Conservation (phyloP, 2,329 filamentous ascomycete species). For the Aspergillus ibericus region DNA sequence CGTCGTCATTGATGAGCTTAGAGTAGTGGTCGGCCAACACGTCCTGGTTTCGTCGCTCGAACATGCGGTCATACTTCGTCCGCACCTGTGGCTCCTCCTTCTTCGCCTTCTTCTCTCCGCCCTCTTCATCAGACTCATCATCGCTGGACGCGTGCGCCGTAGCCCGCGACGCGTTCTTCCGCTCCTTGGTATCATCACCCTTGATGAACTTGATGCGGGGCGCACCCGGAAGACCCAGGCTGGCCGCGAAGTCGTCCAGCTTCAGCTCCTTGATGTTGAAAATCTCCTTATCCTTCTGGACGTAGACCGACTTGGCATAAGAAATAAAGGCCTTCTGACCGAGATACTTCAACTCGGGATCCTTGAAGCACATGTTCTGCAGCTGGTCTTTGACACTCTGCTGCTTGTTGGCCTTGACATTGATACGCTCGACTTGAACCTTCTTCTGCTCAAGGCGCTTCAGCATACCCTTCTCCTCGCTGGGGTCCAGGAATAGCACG, state of each 20-base stretch:
- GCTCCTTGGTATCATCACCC: slow-evolving; percentile 79
- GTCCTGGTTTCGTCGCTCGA: slow-evolving; percentile 93
- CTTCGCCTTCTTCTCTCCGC: slow-evolving; percentile 52
- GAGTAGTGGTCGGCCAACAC: slow-evolving; percentile 91
- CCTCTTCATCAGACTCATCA: slow-evolving; percentile 51
- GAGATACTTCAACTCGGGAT: slow-evolving; percentile 88
- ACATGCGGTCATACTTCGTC: slow-evolving; percentile 98
- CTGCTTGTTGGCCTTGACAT: slow-evolving; percentile 86
- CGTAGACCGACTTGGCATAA: slow-evolving; percentile 78
- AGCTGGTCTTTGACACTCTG: slow-evolving; percentile 79
- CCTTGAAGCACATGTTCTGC: slow-evolving; percentile 94
- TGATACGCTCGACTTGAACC: slow-evolving; percentile 82
- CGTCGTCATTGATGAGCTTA: slow-evolving; percentile 71
- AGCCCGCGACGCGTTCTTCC: slow-evolving; percentile 80
- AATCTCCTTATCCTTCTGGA: slow-evolving; percentile 88
- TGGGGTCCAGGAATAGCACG: slow-evolving; percentile 87
- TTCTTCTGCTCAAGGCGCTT: slow-evolving; percentile 83
- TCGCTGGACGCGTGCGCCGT: slow-evolving; percentile 62
- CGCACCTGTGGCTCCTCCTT: slow-evolving; percentile 65
- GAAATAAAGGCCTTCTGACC: slow-evolving; percentile 95
- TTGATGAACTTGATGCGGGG: slow-evolving; percentile 93
- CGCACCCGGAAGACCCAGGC: slow-evolving; percentile 83
- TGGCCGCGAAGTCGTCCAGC: slow-evolving; percentile 80
- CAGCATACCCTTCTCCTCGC: slow-evolving; percentile 89
- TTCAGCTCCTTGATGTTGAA: slow-evolving; percentile 83